These are phyloP conservation scores for Fusarium subglutinans DNA, from an alignment of 2,329 filamentous ascomycete genomes.

Conservation along the genomic window DNA sequence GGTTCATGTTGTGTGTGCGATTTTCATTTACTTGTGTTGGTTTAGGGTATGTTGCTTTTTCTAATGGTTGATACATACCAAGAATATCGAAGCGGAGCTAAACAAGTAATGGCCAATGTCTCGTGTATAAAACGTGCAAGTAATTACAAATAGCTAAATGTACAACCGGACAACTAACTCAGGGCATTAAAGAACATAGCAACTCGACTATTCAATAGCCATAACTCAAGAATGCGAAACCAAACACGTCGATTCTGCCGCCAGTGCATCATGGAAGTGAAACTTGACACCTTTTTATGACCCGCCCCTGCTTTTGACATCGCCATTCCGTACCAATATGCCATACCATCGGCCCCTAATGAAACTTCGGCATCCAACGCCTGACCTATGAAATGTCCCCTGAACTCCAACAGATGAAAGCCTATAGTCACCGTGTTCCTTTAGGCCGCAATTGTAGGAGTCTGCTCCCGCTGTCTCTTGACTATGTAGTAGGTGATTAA, in stretches of 20 bases:
- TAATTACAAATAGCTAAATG: constrained; percentile 36
- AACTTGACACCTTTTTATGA: constrained; percentile 8
- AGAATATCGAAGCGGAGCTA: background rate
- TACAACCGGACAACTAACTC: constrained; percentile 11
- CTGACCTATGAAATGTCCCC: constrained; percentile 1
- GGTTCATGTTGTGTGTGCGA: constrained; percentile 32
- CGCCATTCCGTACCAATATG: constrained; percentile 7
- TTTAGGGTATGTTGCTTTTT: constrained; percentile 4
- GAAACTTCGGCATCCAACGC: constrained; percentile 40
- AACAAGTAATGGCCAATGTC: background rate
- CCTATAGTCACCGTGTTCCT: background rate
- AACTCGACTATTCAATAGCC: constrained; percentile 32
- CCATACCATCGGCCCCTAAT: constrained; percentile 1
- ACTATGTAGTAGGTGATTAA: constrained; percentile 85
- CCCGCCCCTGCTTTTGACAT: constrained; percentile 9
- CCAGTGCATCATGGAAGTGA: constrained; percentile 14
- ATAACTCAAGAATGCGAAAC: constrained; percentile 17
- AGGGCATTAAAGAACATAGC: constrained; percentile 3
- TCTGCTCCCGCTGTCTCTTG: constrained; percentile 69
- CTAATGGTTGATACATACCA: background rate
- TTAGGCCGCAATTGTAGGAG: constrained; percentile 18
- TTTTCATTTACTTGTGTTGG: constrained; percentile 35
- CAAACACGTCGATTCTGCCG: constrained; percentile 9
- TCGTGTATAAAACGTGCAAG: constrained; percentile 3
- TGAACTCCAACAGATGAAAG: constrained; percentile 3